Conservation (phyloP, 1,284 basidiomycete genomes). For the Austroboletus niveus region DNA sequence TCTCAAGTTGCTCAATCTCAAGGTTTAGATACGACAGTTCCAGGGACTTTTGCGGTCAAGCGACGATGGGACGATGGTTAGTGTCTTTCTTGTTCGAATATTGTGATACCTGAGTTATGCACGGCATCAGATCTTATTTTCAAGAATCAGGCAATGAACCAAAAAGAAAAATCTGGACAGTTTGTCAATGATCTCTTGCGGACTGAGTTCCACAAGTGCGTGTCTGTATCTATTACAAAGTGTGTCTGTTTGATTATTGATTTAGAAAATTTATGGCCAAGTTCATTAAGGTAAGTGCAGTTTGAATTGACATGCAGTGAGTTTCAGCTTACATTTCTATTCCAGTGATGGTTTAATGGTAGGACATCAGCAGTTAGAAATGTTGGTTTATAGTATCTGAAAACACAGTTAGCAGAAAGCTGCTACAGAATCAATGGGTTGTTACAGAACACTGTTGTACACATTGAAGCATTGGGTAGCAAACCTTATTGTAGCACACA, state of each 20-base stretch:
- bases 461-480: too few species aligned
- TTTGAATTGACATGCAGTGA: not conserved
- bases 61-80: constrained; percentile 91
- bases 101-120: not conserved
- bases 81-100: constrained; percentile 19
- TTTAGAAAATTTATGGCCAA: constrained; percentile 30
- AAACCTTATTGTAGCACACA: too few species aligned
- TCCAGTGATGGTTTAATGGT: too few species aligned
- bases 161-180: constrained; percentile 65
- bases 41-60: constrained; percentile 87
- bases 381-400: too few species aligned
- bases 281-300: constrained; percentile 23
- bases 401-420: too few species aligned
- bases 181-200: constrained; percentile 93
- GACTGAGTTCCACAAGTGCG: constrained; percentile 89
- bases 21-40: constrained; percentile 69
- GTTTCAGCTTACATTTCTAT: too few species aligned
- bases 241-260: constrained; percentile 4
- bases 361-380: too few species aligned
- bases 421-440: too few species aligned
- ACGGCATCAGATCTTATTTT: constrained; percentile 80
- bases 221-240: constrained; percentile 7
- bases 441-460: too few species aligned
- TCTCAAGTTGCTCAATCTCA: constrained; percentile 68
- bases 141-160: constrained; percentile 89